A percentile compares a stretch with the other conserved stretches of the same genome.
phyloP scores from a whole-genome alignment of 441 rosid species.

The Dalechampia spathulata region DNA sequence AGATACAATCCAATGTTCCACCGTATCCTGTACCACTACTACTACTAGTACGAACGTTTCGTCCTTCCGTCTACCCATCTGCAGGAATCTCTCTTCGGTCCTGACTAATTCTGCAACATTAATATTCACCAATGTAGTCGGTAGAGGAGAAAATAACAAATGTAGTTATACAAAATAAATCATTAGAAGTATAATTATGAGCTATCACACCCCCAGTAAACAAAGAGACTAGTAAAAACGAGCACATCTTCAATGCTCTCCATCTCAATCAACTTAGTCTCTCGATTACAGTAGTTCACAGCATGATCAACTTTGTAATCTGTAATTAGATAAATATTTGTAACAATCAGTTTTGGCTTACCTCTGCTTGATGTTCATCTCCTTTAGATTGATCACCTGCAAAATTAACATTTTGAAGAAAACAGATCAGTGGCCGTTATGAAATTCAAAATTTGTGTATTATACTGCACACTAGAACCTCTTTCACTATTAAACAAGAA shows the following conservation, averaged over 20 bases:
- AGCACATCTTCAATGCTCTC: too few species aligned
- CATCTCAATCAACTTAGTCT: not conserved
- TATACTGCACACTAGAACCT: too few species aligned
- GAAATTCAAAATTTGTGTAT: too few species aligned
- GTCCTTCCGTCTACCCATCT: constrained; percentile 14
- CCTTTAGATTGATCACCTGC: constrained; percentile 63
- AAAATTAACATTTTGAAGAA: constrained; percentile 15
- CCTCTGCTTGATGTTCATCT: constrained; percentile 52
- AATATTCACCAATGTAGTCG: not conserved
- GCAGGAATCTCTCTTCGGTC: constrained; percentile 2
- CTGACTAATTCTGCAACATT: constrained; percentile 32
- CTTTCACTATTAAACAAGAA: too few species aligned
- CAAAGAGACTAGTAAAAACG: not conserved
- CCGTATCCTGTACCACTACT: constrained; percentile 14
- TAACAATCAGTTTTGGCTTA: constrained; percentile 20
- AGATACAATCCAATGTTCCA: constrained; percentile 26
- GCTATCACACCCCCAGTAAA: not conserved
- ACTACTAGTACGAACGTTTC: constrained; percentile 12
- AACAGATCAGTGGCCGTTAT: constrained; percentile 11
- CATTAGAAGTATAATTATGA: too few species aligned
- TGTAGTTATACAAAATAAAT: not conserved
- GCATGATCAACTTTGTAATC: not conserved
- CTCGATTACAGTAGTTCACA: not conserved
- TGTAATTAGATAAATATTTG: too few species aligned
- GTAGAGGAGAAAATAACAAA: not conserved